Evolutionary conservation across 345 rosid species (phyloP).

Genomic region (Conringia planisiliqua): DNA sequence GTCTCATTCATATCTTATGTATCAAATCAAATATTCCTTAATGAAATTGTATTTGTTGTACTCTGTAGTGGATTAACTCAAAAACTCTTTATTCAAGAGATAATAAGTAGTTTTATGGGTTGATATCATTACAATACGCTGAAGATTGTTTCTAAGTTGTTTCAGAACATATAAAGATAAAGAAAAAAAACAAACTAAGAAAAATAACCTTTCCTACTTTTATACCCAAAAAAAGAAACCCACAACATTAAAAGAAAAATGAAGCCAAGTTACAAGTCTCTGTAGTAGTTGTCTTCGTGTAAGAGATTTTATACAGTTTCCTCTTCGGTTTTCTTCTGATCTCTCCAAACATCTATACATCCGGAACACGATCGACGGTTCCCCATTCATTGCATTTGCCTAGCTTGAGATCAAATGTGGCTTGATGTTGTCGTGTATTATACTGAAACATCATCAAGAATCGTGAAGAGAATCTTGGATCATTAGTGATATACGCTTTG

Average conservation of each 20-base stretch:
- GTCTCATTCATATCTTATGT: not conserved
- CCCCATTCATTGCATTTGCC: conserved; percentile 8
- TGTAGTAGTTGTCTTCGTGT: conserved; percentile 30
- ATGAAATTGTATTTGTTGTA: conserved; percentile 18
- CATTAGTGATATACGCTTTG: conserved; percentile 76
- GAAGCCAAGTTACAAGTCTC: conserved; percentile 25
- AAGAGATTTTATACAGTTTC: conserved; percentile 27
- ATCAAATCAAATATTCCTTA: conserved; percentile 16
- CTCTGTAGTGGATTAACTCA: conserved; percentile 10
- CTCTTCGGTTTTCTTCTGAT: conserved; percentile 15
- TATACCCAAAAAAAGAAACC: conserved; percentile 5
- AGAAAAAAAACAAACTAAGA: conserved; percentile 8
- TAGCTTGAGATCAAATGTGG: conserved; percentile 28
- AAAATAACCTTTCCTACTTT: conserved; percentile 17
- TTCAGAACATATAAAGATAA: not conserved
- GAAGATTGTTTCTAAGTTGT: not conserved
- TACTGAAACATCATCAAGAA: conserved; percentile 39
- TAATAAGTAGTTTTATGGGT: not conserved
- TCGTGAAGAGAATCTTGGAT: conserved; percentile 92
- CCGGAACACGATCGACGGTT: conserved; percentile 16
- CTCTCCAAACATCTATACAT: conserved; percentile 29
- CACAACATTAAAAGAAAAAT: not conserved
- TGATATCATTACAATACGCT: conserved; percentile 13
- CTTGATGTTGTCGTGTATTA: conserved; percentile 3
- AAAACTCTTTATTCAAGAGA: conserved; percentile 1